phyloP scores from a whole-genome alignment of 257 asterid species.

The Nicotiana sylvestris region DNA sequence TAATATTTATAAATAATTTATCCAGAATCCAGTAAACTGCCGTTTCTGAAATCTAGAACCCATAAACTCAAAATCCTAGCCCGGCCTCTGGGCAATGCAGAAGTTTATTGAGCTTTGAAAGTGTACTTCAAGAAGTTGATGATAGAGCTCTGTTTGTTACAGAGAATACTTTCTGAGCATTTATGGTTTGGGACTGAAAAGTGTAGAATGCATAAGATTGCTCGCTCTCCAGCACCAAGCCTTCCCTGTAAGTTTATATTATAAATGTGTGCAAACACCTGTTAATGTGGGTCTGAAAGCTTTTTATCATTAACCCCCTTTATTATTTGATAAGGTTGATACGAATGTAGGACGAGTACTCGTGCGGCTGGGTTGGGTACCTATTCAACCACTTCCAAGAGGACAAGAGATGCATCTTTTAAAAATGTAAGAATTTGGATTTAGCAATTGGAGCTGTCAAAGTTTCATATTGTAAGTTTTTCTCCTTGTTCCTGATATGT shows the following conservation, averaged over 20 bases:
- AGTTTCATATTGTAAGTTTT: not conserved
- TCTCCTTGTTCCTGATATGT: not conserved
- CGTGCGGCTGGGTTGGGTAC: conserved; percentile 67
- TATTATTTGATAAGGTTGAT: conserved; percentile 42
- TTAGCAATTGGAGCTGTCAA: not conserved
- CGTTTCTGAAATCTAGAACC: too few species aligned
- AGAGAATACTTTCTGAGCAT: conserved; percentile 56
- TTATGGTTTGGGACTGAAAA: conserved; percentile 55
- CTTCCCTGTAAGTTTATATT: conserved; percentile 47
- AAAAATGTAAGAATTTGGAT: conserved; percentile 28
- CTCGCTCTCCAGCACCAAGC: conserved; percentile 50
- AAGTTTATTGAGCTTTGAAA: not conserved
- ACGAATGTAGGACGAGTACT: conserved; percentile 49
- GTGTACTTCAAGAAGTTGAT: not conserved
- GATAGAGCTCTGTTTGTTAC: not conserved
- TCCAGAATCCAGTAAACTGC: too few species aligned
- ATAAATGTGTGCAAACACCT: not conserved
- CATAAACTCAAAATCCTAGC: too few species aligned
- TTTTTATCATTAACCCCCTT: not conserved
- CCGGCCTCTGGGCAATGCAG: not conserved
- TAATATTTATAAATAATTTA: too few species aligned
- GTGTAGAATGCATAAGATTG: conserved; percentile 62
- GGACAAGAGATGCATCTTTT: conserved; percentile 42
- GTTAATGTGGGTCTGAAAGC: not conserved
- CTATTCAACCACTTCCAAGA: conserved; percentile 46